A percentile compares a stretch with the other conserved stretches of the same genome.
Conservation (phyloP, 1,284 basidiomycete genomes). For the Marasmius tenuissimus region DNA sequence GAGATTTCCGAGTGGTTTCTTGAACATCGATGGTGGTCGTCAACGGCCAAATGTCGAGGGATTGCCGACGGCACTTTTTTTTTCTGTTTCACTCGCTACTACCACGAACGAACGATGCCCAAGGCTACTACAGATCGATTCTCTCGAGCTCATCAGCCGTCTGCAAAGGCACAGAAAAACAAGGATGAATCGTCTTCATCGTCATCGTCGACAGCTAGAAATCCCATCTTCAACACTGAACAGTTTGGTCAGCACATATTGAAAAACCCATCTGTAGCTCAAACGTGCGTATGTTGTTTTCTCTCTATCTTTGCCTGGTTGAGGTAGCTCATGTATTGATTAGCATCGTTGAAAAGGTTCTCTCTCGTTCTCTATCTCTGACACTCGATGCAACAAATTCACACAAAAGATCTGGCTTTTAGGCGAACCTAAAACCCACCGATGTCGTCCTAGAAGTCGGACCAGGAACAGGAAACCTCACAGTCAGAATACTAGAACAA, state of each 20-base stretch:
- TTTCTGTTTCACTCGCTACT: conserved; percentile 1
- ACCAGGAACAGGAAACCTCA: conserved; percentile 97
- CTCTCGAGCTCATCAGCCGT: conserved; percentile 71
- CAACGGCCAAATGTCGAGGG: neutral
- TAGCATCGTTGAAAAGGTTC: conserved; percentile 80
- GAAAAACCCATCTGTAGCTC: conserved; percentile 89
- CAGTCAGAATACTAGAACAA: conserved; percentile 91
- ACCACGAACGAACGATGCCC: conserved; percentile 61
- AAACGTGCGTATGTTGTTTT: conserved; percentile 60
- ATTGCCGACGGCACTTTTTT: neutral
- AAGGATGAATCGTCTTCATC: conserved; percentile 40
- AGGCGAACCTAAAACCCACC: conserved; percentile 93
- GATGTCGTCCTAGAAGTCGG: conserved; percentile 98
- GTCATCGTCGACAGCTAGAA: conserved; percentile 51
- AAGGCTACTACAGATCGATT: conserved; percentile 87
- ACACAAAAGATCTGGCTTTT: neutral
- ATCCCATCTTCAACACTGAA: conserved; percentile 92
- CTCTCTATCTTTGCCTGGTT: conserved; percentile 3
- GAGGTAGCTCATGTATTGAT: conserved; percentile 6
- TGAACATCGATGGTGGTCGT: conserved; percentile 57
- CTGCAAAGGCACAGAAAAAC: conserved; percentile 59
- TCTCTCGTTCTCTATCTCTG: conserved; percentile 11
- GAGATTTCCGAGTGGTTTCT: conserved; percentile 63
- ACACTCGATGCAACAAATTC: neutral
- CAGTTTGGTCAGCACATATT: conserved; percentile 97